Percentiles rank a stretch among this genome's conserved stretches.
Conservation (phyloP, 2,329 filamentous ascomycete species). For the Penicillium sp. region DNA sequence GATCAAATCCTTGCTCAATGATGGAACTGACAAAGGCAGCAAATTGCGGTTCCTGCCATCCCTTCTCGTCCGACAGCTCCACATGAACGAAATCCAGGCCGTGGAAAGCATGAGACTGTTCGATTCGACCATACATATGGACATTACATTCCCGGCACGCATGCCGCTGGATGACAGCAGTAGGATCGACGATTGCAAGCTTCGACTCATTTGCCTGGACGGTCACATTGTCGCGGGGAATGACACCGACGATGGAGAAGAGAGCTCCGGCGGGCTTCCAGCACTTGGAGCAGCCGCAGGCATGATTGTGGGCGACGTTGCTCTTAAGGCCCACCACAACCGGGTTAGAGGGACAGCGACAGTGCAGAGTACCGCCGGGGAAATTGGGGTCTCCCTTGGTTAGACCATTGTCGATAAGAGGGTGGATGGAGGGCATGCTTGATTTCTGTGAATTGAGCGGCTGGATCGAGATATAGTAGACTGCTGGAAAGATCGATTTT, state of each 20-base stretch:
- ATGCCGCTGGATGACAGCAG: slow-evolving; percentile 57
- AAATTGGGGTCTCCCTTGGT: slow-evolving; percentile 53
- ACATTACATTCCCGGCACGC: slow-evolving; percentile 59
- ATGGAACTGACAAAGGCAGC: slow-evolving; percentile 64
- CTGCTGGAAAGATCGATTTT: background rate
- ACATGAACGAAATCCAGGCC: slow-evolving; percentile 66
- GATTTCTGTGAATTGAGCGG: background rate
- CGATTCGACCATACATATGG: slow-evolving; percentile 62
- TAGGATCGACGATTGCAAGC: slow-evolving; percentile 52
- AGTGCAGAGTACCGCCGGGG: slow-evolving; percentile 58
- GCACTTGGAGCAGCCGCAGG: slow-evolving; percentile 67
- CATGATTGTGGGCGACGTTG: slow-evolving; percentile 65
- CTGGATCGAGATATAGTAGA: background rate
- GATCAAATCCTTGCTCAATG: slow-evolving; percentile 63
- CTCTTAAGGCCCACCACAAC: slow-evolving; percentile 56
- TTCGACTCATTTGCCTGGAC: slow-evolving; percentile 58
- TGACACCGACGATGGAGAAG: slow-evolving; percentile 61
- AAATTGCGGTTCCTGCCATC: slow-evolving; percentile 70
- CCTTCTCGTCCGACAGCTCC: slow-evolving; percentile 56
- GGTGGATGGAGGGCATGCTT: slow-evolving; percentile 51
- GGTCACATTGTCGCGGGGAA: slow-evolving; percentile 52
- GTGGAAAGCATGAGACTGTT: slow-evolving; percentile 61
- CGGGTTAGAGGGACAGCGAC: slow-evolving; percentile 54
- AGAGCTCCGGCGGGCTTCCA: slow-evolving; percentile 63
- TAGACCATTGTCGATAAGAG: slow-evolving; percentile 59